phyloP scores from a whole-genome alignment of 345 rosid species.

The Melaleuca quinquenervia region DNA sequence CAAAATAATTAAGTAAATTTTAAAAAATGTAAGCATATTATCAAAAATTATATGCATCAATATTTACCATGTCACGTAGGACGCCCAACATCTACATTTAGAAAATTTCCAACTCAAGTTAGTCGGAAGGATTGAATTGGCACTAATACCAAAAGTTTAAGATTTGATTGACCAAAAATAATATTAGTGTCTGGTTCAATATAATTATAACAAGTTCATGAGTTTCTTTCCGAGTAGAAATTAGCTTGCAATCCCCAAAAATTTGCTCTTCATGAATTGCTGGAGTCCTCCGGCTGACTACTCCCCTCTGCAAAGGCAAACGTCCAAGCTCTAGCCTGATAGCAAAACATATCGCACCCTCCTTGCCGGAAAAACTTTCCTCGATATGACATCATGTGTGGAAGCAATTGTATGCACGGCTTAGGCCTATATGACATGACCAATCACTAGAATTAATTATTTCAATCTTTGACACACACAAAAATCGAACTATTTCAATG shows the following conservation, averaged over 20 bases:
- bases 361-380: background rate
- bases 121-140: no score
- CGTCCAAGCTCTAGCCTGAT: background rate
- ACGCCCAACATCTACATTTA: no score
- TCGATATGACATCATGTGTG: background rate
- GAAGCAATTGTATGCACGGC: background rate
- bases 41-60: no score
- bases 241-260: background rate
- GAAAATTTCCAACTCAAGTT: no score
- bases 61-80: no score
- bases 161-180: no score
- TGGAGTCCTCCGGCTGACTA: background rate
- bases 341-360: background rate
- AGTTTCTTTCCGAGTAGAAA: background rate
- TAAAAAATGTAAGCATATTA: no score
- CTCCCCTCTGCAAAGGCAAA: background rate
- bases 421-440: background rate
- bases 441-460: background rate
- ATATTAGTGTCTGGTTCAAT: no score
- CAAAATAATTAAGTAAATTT: no score
- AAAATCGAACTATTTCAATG: background rate
- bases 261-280: background rate
- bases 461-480: no score
- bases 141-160: no score
- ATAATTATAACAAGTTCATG: no score